Base-by-base conservation (phyloP, 2,329 filamentous ascomycete genomes). In the Sordariomycetes sp. region DNA sequence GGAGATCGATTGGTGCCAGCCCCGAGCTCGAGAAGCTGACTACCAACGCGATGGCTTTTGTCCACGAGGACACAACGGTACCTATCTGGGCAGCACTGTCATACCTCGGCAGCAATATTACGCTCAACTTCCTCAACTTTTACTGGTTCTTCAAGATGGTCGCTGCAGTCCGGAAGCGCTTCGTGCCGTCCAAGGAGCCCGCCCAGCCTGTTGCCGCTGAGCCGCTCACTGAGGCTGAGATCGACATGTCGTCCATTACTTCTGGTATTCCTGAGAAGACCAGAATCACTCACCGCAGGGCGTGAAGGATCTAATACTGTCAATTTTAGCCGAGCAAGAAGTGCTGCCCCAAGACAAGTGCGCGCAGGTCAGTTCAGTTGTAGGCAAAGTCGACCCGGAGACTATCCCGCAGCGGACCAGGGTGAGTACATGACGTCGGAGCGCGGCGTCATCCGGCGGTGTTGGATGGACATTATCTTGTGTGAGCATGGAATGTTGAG, bases 101-200 rank as follows among this genome's bases (percentile, higher is more conserved):
- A 19, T 92, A 92, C 50, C 57, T 87, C 6, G 67, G 66, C 8
- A 78, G 75, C 49, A 92, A 92, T 54, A 35, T 85, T 15, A 72
- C 73, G 0, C 68, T 93, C 18, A 90, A 87, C 50, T 67, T 71
- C 10, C 63, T 93, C 34, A 93, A 93, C 59, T 78, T 84, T 49
- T 84, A 80, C 59, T 93, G 86, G 86, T 92, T 90, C 53, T 68
- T 76, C 49, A 86, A 86, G 70, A 93, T 93, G 86, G 78, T 93
- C 41, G 68, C 75, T 39, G 83, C 85, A 8, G 75, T 92, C 10
- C 69, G 78, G 39, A 87, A 84, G 63, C 70, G 85, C 18, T 92
- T 92, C 50, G 70, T 75, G 39, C 57, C 80, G 9, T 39, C 40
- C 18, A 51, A 58, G 24, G 49, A 53, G 23, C 48, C 43, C 34